Evolutionary conservation across 176 grass and related monocot genomes (phyloP).

Genomic region (Raddia distichophylla): DNA sequence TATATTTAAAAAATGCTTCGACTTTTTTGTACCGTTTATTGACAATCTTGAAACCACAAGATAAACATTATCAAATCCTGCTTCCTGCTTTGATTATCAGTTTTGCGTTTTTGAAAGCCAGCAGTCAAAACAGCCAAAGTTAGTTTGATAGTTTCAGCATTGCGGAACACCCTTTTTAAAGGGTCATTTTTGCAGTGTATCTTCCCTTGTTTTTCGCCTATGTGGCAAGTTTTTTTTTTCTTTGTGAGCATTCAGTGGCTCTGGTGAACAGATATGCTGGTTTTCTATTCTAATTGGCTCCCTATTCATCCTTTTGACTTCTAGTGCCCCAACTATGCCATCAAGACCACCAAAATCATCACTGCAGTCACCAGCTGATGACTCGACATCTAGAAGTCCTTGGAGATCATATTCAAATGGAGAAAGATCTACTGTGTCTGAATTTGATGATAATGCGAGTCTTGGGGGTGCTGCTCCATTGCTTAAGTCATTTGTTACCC

Average conservation of each 20-base stretch:
- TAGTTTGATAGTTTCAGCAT: no score
- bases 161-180: not conserved
- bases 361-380: constrained; percentile 54
- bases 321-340: constrained; percentile 88
- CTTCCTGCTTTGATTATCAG: no score
- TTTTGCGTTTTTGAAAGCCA: no score
- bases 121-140: no score
- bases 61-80: no score
- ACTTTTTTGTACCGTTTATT: no score
- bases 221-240: not conserved
- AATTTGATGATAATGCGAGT: constrained; percentile 73
- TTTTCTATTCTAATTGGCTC: constrained; percentile 21
- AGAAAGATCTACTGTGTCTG: constrained; percentile 53
- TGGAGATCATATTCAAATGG: constrained; percentile 89
- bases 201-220: not conserved
- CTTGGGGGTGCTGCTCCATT: constrained; percentile 84
- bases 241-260: not conserved
- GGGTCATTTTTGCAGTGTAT: not conserved
- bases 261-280: constrained; percentile 17
- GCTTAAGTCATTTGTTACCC: constrained; percentile 91
- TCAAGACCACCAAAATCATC: constrained; percentile 75
- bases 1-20: no score
- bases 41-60: no score
- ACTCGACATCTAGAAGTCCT: constrained; percentile 61
- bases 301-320: constrained; percentile 31